Evolutionary conservation across 2,329 filamentous ascomycete genomes (phyloP), one percentile per base, ranked within the genome.

Genomic region (Lasiodiplodia hormozganensis): DNA sequence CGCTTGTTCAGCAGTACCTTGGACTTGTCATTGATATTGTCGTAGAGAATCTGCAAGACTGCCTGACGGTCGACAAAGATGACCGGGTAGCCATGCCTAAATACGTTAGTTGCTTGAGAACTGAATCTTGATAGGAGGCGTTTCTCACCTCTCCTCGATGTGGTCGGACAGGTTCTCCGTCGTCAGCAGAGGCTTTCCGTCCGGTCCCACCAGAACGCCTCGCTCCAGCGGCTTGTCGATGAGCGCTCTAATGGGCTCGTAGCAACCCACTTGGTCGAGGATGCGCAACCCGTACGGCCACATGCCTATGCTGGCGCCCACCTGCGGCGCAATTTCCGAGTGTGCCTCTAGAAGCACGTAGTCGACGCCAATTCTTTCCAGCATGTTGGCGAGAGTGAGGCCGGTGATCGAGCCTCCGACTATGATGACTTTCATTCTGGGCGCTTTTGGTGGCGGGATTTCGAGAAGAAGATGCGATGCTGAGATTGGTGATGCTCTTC

Each of bases 51-150:
- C 14, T 70, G 69, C 7, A 75, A 58, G 21, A 71, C 69, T 43
- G 66, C 56, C 34, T 73, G 70, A 11, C 74, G 70, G 56, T 75
- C 74, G 23, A 73, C 65, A 2, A 75, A 53, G 18, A 64, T 34
- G 25, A 66, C 12, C 4, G 12, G 49, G 25, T 56, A 62, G 6
- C 49, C 49, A 6, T 52, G 49, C n/a, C 49, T 52, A 36, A 36
- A 36, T 4, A 12, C 4, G 1, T 36, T 36, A 36, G 25, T 2
- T 25, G 25, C 25, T 25, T 36, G 34, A 36, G 34, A 8, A 36
- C 8, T 12, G 8, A 5, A 1, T 4, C 34, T 36, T 10, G n/a
- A n/a, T n/a, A n/a, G n/a, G n/a, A 4, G 25, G 3, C 3, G 3
- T 25, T 2, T 25, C 25, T 25, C 25, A 25, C 25, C 25, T 25